Evolutionary conservation across 2,329 filamentous ascomycete species (phyloP).

Genomic region (Claviceps pazoutovae): DNA sequence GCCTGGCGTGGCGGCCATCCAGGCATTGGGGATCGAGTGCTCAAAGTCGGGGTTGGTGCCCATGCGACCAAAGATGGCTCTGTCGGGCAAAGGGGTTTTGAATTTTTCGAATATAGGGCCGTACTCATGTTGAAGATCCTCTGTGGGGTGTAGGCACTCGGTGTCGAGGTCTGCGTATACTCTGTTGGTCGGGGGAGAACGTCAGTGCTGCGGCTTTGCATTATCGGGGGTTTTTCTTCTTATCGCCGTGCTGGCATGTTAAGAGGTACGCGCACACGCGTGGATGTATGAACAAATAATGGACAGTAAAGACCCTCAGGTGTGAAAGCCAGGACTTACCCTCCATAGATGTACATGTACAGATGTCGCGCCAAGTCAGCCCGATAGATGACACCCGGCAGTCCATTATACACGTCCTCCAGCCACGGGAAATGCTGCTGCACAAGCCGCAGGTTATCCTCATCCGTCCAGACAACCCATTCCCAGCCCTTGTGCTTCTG

Average conservation of each 20-base stretch:
- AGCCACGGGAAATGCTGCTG: conserved; percentile 19
- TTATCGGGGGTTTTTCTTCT: neutral
- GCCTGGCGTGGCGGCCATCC: conserved; percentile 22
- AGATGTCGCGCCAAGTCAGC: conserved; percentile 19
- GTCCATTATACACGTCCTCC: conserved; percentile 13
- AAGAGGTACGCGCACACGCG: neutral
- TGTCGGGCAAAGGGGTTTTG: neutral
- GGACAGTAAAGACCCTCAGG: no score
- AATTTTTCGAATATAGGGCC: neutral
- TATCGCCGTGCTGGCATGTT: neutral
- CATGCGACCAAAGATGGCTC: conserved; percentile 19
- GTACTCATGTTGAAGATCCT: conserved; percentile 1
- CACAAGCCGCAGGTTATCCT: conserved; percentile 21
- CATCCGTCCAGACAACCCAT: conserved; percentile 23
- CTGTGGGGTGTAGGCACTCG: conserved; percentile 4
- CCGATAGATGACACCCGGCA: conserved; percentile 19
- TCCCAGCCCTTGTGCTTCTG: conserved; percentile 18
- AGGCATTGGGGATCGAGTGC: conserved; percentile 23
- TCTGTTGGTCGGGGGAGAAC: neutral
- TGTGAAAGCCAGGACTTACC: conserved; percentile 9
- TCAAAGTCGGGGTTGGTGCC: conserved; percentile 14
- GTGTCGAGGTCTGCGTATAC: conserved; percentile 18
- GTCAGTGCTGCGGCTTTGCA: neutral
- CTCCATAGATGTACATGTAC: conserved; percentile 24
- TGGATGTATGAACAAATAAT: no score